phyloP scores from a whole-genome alignment of 352 stramenopile genomes.

The Globisporangium takayamanum region DNA sequence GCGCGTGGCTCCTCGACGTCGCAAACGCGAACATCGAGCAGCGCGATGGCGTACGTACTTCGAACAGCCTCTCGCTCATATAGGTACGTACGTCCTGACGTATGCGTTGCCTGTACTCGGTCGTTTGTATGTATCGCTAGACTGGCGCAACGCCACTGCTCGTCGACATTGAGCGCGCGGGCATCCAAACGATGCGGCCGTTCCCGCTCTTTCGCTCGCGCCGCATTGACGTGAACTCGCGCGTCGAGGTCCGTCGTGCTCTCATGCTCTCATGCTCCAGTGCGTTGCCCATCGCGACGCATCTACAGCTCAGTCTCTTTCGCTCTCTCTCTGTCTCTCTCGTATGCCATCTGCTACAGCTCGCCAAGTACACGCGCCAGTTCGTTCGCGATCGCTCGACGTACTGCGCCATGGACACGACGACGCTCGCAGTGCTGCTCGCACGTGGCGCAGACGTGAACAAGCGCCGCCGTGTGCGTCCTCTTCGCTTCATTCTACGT shows the following conservation, averaged over 20 bases:
- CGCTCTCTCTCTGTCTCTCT: neutral
- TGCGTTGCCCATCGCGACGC: neutral
- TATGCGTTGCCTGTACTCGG: no score
- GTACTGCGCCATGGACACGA: neutral
- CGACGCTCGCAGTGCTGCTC: constrained; percentile 4
- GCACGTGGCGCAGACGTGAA: constrained; percentile 3
- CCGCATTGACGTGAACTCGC: constrained; percentile 31
- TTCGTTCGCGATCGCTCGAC: constrained; percentile 2
- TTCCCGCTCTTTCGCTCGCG: constrained; percentile 26
- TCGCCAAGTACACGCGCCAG: constrained; percentile 4
- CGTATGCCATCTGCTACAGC: neutral
- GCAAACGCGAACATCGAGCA: constrained; percentile 28
- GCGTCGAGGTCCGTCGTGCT: constrained; percentile 22
- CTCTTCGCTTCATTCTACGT: neutral
- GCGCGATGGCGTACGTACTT: constrained; percentile 15
- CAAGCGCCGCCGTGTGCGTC: constrained; percentile 3
- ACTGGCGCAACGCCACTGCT: constrained; percentile 37
- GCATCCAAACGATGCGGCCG: constrained; percentile 38
- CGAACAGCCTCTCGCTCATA: neutral
- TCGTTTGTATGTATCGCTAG: neutral
- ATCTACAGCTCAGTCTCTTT: neutral
- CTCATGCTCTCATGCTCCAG: neutral
- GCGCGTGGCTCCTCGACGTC: constrained; percentile 22
- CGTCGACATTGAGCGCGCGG: constrained; percentile 36
- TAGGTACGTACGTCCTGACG: neutral